Conservation (phyloP, 2,329 filamentous ascomycete genomes). For the Ascochyta viciae-villosae region DNA sequence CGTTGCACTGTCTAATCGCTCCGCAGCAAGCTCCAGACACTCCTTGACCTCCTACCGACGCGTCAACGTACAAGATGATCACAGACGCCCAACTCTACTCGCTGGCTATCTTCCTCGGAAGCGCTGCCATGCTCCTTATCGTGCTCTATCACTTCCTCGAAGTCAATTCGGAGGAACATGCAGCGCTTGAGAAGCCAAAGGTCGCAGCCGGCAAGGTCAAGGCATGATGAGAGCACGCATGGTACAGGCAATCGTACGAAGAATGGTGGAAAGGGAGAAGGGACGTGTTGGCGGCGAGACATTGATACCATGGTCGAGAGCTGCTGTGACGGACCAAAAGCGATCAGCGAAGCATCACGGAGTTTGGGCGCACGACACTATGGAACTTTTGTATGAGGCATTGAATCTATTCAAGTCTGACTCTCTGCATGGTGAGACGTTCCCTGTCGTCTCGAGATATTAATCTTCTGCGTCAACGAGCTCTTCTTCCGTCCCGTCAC, state of each 20-base stretch:
- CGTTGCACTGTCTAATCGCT: constrained; percentile 22
- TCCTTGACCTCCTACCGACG: constrained; percentile 26
- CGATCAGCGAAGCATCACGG: constrained; percentile 16
- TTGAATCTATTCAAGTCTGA: constrained; percentile 12
- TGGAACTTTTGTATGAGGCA: neutral
- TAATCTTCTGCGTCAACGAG: constrained; percentile 42
- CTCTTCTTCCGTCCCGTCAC: constrained; percentile 59
- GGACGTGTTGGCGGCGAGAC: neutral
- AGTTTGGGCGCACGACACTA: constrained; percentile 15
- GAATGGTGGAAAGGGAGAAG: neutral
- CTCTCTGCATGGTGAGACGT: neutral
- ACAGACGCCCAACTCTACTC: constrained; percentile 90
- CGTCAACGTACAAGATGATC: constrained; percentile 74
- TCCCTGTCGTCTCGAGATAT: neutral
- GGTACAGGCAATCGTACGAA: neutral
- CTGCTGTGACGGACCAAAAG: constrained; percentile 2
- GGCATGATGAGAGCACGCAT: constrained; percentile 15
- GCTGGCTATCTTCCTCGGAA: constrained; percentile 91
- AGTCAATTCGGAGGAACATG: constrained; percentile 75
- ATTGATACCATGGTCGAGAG: constrained; percentile 19
- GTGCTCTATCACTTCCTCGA: constrained; percentile 96
- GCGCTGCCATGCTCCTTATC: constrained; percentile 87
- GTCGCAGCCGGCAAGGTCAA: constrained; percentile 39
- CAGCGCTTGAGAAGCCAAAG: constrained; percentile 37
- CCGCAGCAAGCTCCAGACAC: constrained; percentile 25